Evolutionary conservation across 441 rosid genomes (phyloP).

Genomic region (Populus hybrid): DNA sequence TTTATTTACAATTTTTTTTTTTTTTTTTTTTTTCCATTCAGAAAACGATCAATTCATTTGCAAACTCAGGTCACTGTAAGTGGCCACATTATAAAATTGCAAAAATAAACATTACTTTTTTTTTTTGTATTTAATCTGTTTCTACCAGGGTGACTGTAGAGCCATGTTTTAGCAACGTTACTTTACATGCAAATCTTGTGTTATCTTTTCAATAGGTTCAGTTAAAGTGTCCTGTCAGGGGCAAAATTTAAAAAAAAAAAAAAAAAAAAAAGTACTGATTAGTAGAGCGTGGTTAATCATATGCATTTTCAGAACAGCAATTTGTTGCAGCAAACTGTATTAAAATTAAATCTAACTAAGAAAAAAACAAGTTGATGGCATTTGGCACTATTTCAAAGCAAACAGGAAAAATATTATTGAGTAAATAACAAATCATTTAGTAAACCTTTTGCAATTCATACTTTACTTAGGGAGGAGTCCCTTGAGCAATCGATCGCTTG

Average conservation of each 20-base stretch:
- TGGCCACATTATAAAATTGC: background rate
- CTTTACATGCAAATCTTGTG: background rate
- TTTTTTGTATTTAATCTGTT: too few relatives aligned
- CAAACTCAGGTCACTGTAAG: background rate
- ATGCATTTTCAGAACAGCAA: background rate
- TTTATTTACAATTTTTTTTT: background rate
- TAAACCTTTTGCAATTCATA: background rate
- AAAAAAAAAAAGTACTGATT: background rate
- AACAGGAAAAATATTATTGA: background rate
- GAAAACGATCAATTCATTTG: background rate
- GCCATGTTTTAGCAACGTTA: background rate
- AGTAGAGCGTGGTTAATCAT: too few relatives aligned
- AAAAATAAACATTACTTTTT: too few relatives aligned
- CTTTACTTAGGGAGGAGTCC: slow-evolving; percentile 99
- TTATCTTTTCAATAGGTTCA: background rate
- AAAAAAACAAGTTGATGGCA: background rate
- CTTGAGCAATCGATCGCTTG: slow-evolving; percentile 90
- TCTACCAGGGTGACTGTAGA: background rate
- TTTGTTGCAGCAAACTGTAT: too few relatives aligned
- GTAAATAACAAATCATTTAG: background rate
- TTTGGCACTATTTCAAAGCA: background rate
- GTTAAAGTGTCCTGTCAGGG: background rate
- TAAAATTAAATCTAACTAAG: too few relatives aligned
- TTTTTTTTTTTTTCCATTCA: too few relatives aligned
- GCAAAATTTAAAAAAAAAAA: background rate